A percentile compares a stretch with the other conserved stretches of the same genome.
phyloP scores from a whole-genome alignment of 208 protist species.

The Perkinsela sp. region DNA sequence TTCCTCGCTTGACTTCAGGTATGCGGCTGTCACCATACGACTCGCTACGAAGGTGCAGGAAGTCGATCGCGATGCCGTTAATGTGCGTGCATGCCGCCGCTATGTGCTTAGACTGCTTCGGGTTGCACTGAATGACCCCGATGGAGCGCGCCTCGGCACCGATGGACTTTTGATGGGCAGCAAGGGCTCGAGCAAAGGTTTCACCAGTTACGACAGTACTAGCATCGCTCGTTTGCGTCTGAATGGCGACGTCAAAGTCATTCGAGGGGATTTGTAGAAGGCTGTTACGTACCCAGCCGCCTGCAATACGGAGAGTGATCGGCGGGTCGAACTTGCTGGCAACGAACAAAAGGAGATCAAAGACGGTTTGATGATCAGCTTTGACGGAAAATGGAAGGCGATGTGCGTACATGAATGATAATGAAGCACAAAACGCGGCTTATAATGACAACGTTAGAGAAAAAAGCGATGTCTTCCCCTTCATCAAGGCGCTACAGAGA shows the following conservation, averaged over 20 bases:
- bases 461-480: not conserved
- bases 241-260: slow-evolving; percentile 93
- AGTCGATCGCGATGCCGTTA: slow-evolving; percentile 66
- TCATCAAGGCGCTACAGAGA: not conserved
- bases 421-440: not conserved
- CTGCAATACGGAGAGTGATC: slow-evolving; percentile 52
- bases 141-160: slow-evolving; percentile 15
- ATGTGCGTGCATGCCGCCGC: slow-evolving; percentile 80
- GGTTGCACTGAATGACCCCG: slow-evolving; percentile 76
- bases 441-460: not conserved
- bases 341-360: slow-evolving; percentile 37
- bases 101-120: slow-evolving; percentile 89
- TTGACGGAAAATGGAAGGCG: slow-evolving; percentile 16
- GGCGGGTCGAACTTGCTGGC: slow-evolving; percentile 19
- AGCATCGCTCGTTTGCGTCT: slow-evolving; percentile 8
- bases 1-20: slow-evolving; percentile 39
- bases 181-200: slow-evolving; percentile 59
- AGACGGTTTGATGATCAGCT: slow-evolving; percentile 30
- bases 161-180: slow-evolving; percentile 16
- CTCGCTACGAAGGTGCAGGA: slow-evolving; percentile 79
- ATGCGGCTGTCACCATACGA: slow-evolving; percentile 72
- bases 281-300: slow-evolving; percentile 92
- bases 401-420: slow-evolving; percentile 2
- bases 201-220: slow-evolving; percentile 23
- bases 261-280: slow-evolving; percentile 56